Percentiles rank a stretch among this genome's conserved stretches.
phyloP scores from a whole-genome alignment of 306 rosid genomes.

The Bauhinia variegata region DNA sequence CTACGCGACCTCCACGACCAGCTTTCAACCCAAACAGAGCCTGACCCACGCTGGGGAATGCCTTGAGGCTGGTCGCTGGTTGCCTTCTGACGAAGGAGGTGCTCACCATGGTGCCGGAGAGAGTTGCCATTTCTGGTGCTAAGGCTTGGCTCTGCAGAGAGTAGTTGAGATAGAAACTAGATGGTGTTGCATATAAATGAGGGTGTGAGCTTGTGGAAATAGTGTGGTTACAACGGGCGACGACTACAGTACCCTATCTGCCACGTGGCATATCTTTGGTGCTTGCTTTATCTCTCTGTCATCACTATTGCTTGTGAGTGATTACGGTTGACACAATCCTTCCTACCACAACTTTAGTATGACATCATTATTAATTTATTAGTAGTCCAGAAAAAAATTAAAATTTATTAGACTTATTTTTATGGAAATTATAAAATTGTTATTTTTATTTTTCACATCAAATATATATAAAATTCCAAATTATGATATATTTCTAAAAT shows the following conservation, averaged over 20 bases:
- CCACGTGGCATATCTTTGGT: conserved; percentile 51
- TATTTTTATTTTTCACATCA: no score
- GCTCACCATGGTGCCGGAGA: conserved; percentile 59
- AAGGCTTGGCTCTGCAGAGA: background rate
- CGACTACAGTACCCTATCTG: conserved; percentile 49
- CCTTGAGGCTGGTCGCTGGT: conserved; percentile 45
- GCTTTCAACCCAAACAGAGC: conserved; percentile 55
- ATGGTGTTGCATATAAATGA: conserved; percentile 31
- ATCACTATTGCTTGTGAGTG: conserved; percentile 33
- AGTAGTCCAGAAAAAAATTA: no score
- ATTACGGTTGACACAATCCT: conserved; percentile 34
- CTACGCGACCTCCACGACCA: conserved; percentile 59
- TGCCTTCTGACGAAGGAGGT: conserved; percentile 49
- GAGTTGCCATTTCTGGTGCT: conserved; percentile 47
- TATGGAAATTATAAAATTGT: no score
- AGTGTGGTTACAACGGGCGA: conserved; percentile 36
- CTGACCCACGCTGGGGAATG: conserved; percentile 52
- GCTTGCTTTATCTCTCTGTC: conserved; percentile 43
- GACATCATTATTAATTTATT: background rate
- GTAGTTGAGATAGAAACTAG: background rate
- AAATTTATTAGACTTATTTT: no score
- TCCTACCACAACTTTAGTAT: no score
- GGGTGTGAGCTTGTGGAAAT: conserved; percentile 36
- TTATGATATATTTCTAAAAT: no score
- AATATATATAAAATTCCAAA: no score